Conservation (phyloP, 768 basidiomycete genomes). For the Hysterangium stoloniferum region DNA sequence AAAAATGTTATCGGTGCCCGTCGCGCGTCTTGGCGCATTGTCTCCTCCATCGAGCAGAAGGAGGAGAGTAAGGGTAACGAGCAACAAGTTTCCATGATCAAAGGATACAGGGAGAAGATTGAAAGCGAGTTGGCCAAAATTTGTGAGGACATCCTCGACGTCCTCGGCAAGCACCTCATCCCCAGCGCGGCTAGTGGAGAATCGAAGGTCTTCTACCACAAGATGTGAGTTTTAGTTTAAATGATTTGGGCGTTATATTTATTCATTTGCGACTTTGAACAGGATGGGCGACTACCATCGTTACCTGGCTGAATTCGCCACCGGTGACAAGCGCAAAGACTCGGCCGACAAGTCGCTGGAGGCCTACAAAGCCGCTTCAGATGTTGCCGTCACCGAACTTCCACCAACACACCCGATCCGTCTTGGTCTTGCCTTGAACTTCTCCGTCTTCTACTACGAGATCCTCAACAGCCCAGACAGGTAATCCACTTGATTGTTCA, state of each 20-base stretch:
- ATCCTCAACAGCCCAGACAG: constrained; percentile 96
- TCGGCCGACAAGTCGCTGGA: constrained; percentile 96
- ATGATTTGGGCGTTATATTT: not conserved
- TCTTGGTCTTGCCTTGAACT: constrained; percentile 96
- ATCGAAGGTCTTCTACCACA: constrained; percentile 99
- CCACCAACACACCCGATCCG: constrained; percentile 97
- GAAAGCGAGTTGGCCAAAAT: constrained; percentile 95
- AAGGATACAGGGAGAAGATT: constrained; percentile 96
- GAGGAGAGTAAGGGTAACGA: constrained; percentile 98
- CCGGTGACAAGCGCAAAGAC: constrained; percentile 94
- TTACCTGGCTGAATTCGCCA: constrained; percentile 97
- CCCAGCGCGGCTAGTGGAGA: constrained; percentile 95
- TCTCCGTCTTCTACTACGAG: constrained; percentile 99
- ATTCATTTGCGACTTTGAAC: too few relatives aligned
- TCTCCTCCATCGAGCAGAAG: constrained; percentile 98
- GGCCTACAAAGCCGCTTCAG: constrained; percentile 96
- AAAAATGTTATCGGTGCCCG: constrained; percentile 99
- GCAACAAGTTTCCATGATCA: constrained; percentile 94
- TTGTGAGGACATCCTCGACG: constrained; percentile 96
- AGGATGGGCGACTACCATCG: constrained; percentile 99
- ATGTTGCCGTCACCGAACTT: constrained; percentile 93
- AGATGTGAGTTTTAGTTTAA: constrained; percentile 90
- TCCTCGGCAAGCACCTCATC: constrained; percentile 96
- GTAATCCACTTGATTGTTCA: not conserved
- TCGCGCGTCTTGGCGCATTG: constrained; percentile 96